These are phyloP conservation scores for Aspergillus pseudoterreus DNA, from an alignment of 2,329 filamentous ascomycete genomes.

Conservation along the genomic window DNA sequence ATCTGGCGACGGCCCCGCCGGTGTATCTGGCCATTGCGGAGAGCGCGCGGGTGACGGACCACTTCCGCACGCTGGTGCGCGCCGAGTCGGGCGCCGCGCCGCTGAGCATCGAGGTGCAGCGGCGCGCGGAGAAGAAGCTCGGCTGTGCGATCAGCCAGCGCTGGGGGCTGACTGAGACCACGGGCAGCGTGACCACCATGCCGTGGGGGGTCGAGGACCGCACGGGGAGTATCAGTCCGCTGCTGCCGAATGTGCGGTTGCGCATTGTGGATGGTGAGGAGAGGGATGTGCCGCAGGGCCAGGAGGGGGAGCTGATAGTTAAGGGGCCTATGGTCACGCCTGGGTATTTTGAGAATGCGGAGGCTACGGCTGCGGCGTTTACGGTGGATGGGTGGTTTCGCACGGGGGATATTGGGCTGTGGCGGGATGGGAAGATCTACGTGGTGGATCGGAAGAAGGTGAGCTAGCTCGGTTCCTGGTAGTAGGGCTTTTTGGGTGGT, in stretches of 20 bases:
- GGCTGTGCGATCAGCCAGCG: slow-evolving; percentile 23
- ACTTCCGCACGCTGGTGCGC: slow-evolving; percentile 49
- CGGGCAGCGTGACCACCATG: slow-evolving; percentile 14
- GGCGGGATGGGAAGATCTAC: slow-evolving; percentile 9
- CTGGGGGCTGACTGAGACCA: slow-evolving; percentile 15
- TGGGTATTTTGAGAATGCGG: slow-evolving; percentile 13
- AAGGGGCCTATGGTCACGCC: slow-evolving; percentile 12
- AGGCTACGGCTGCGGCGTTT: slow-evolving; percentile 10
- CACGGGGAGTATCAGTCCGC: slow-evolving; percentile 14
- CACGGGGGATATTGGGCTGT: slow-evolving; percentile 14
- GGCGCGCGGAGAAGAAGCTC: slow-evolving; percentile 49
- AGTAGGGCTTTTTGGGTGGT: neutral
- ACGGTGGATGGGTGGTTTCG: slow-evolving; percentile 10
- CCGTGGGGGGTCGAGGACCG: slow-evolving; percentile 11
- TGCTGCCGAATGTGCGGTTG: slow-evolving; percentile 12
- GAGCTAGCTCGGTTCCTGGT: neutral
- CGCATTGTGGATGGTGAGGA: slow-evolving; percentile 9
- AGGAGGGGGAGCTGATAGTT: slow-evolving; percentile 12
- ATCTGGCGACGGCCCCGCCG: slow-evolving; percentile 59
- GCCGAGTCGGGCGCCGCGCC: slow-evolving; percentile 56
- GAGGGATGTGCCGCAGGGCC: slow-evolving; percentile 6
- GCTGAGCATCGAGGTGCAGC: slow-evolving; percentile 53
- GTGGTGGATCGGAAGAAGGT: slow-evolving; percentile 16
- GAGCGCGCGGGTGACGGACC: slow-evolving; percentile 51
- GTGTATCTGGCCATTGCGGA: slow-evolving; percentile 60